phyloP scores from a whole-genome alignment of 306 rosid species.

The Glycine soja region DNA sequence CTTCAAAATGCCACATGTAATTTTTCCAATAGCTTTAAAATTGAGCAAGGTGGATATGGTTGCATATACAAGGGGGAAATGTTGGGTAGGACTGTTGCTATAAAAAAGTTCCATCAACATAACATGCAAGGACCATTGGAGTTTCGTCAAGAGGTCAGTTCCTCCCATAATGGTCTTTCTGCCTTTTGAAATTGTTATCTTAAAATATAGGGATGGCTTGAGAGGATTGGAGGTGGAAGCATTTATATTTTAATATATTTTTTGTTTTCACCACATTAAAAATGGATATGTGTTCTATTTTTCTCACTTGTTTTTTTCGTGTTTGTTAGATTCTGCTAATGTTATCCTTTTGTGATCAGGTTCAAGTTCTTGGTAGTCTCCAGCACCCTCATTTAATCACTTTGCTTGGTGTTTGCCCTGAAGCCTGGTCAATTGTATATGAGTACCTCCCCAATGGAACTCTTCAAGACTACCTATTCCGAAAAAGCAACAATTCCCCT shows the following conservation, averaged over 20 bases:
- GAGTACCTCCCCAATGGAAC: conserved; percentile 84
- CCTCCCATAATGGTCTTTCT: conserved; percentile 28
- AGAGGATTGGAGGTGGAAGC: conserved; percentile 29
- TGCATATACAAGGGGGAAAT: conserved; percentile 85
- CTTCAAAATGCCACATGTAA: conserved; percentile 81
- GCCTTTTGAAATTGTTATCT: conserved; percentile 20
- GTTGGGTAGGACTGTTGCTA: conserved; percentile 79
- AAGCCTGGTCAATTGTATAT: conserved; percentile 83
- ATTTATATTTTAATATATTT: not conserved
- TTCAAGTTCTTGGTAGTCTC: conserved; percentile 79
- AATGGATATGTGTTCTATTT: not conserved
- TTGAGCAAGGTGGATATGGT: conserved; percentile 74
- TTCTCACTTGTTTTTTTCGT: too few species aligned
- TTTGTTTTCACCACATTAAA: not conserved
- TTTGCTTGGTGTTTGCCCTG: conserved; percentile 86
- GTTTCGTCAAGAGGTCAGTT: conserved; percentile 79
- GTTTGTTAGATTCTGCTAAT: conserved; percentile 31
- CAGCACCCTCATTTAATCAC: conserved; percentile 88
- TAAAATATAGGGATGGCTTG: conserved; percentile 18
- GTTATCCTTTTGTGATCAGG: conserved; percentile 59
- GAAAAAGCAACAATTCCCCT: conserved; percentile 60
- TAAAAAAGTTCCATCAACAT: conserved; percentile 69
- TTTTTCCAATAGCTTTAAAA: conserved; percentile 82
- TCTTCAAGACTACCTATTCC: conserved; percentile 76
- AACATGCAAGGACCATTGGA: conserved; percentile 69